Base-by-base conservation (phyloP, 495 filamentous ascomycete genomes). In the Xylaria bambusicola region DNA sequence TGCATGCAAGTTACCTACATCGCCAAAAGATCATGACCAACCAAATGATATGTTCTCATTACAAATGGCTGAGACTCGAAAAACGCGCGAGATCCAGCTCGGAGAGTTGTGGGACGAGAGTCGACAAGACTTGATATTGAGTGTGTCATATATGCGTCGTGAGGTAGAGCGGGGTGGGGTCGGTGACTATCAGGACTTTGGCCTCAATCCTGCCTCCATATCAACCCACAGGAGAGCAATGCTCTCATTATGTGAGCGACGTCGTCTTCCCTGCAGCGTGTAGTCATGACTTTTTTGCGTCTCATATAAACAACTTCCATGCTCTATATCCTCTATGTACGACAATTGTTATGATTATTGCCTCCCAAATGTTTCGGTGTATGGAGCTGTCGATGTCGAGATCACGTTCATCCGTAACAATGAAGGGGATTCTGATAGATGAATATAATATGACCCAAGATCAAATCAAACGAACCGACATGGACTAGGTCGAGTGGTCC, bases 1-100 rank as follows among this genome's bases (percentile, higher is more conserved):
- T 50, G 42, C 56, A 60, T 60, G 57, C 57, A 60, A 52, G 31
- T 45, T 52, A 3, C 27, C 49, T 21, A 40, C 21, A 27, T 38
- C 41, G 36, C 47, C 48, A 38, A 46, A 51, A 42, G 15, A 29
- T 38, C 29, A 51, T 24, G 18, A 46, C 35, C 31, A 40, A 42
- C 44, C 26, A 58, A 58, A 36, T 44, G 29, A 51, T 51, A 17
- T 40, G 46, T n/a, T 12, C 26, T 2, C 44, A 15, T 23, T 31
- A 58, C 40, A 51, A 24, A 31, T 42, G 35, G 40, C 31, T 17
- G 13, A 36, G 44, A 26, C 26, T 49, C 13, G 36, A 21, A 12
- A 20, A 24, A 51, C 26, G 24, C 7, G 31, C 44, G 26, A 41
- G 33, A 9, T 18, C 27, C 23, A 40, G 27, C n/a, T 40, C 33